These are phyloP conservation scores for Coniochaeta sp. DNA, from an alignment of 2,329 filamentous ascomycete species.

Conservation along the genomic window DNA sequence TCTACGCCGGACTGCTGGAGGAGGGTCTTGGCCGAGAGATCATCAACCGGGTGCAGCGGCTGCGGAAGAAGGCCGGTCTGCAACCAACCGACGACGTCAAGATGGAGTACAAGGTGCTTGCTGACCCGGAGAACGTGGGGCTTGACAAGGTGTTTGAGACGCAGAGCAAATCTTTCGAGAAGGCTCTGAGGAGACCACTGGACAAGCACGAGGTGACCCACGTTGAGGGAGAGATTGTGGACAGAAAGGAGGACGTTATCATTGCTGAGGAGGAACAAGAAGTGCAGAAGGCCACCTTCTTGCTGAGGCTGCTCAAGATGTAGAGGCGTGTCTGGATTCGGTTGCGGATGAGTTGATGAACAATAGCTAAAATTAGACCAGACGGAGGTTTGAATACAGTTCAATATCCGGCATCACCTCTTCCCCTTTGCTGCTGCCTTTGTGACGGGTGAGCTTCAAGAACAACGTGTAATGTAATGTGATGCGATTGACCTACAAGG, in stretches of 20 bases:
- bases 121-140: slow-evolving; percentile 71
- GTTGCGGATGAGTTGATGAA: not conserved
- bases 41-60: slow-evolving; percentile 83
- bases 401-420: not conserved
- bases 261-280: slow-evolving; percentile 82
- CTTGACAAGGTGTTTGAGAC: slow-evolving; percentile 62
- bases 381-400: not conserved
- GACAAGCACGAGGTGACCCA: slow-evolving; percentile 60
- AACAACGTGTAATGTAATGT: not conserved
- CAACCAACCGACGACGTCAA: slow-evolving; percentile 89
- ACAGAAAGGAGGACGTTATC: slow-evolving; percentile 44
- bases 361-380: not conserved
- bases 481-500: slow-evolving; percentile 50
- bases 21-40: slow-evolving; percentile 90
- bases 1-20: slow-evolving; percentile 77
- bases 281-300: slow-evolving; percentile 65
- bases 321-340: slow-evolving; percentile 29
- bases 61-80: slow-evolving; percentile 89
- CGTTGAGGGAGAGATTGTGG: slow-evolving; percentile 49
- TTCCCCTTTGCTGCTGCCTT: slow-evolving; percentile 16
- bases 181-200: slow-evolving; percentile 68
- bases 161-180: slow-evolving; percentile 64
- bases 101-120: slow-evolving; percentile 83
- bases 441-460: not conserved
- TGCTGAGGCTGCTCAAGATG: slow-evolving; percentile 66